Base-by-base conservation (phyloP, 139 green algal species). In the Chlamydomonas asymmetrica region DNA sequence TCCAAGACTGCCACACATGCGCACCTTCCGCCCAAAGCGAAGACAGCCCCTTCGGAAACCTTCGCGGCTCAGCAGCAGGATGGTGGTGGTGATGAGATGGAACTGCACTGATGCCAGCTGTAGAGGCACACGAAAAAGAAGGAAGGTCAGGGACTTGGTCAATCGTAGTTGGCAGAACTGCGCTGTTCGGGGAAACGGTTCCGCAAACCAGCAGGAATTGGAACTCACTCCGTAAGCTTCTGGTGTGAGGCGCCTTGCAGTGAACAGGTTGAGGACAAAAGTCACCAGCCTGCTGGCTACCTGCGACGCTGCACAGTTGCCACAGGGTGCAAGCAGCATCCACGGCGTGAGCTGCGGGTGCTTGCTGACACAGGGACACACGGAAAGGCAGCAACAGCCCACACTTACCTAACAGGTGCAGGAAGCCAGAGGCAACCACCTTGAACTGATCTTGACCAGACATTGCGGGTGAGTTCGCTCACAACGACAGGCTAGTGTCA, bases 1-100 rank as follows among this genome's bases (percentile, higher is more conserved):
- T n/a, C n/a, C n/a, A n/a, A n/a, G n/a, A n/a, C n/a, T n/a, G n/a
- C n/a, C n/a, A n/a, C n/a, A n/a, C 35, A 16, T 27, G 22, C 57
- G 40, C 59, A 69, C 70, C 57, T 71, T 20, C 23, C 39, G 4
- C 29, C 81, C 65, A 18, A 91, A 74, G 10, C 92, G 84, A 48
- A 97, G 75, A 66, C 93, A 97, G 5, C 89, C 94, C 7, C 94
- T 66, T 0, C 94, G 82, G 35, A 98, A 89, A 37, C 93, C 93
- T 59, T 98, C 93, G 2, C 94, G 81, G 64, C 88, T 95, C 1
- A 98, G 75, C 54, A 96, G 88, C 27, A 98, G 75, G 56, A 97
- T 94, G 37, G 85, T 90, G 48, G 94, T 94, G 61, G 92, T 98
- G 62, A 98, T 84, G 1, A 98, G 84, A 65, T 97, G 93, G 71